Evolutionary conservation across 768 basidiomycete genomes (phyloP).

Genomic region (Leccinum arenicola): DNA sequence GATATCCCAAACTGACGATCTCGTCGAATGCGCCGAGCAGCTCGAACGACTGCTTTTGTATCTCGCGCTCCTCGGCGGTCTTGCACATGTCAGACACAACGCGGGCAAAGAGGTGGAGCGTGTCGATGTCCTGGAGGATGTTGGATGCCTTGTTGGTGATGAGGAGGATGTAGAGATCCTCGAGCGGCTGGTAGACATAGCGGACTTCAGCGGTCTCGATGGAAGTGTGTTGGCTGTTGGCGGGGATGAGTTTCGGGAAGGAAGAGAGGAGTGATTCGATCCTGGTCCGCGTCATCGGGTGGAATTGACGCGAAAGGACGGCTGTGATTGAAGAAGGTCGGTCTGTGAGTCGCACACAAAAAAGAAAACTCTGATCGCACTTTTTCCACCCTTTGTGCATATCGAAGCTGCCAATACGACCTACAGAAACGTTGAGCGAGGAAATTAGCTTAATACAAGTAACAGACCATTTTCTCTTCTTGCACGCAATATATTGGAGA

Average conservation of each 20-base stretch:
- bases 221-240: slow-evolving; percentile 41
- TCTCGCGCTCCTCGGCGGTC: slow-evolving; percentile 84
- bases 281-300: slow-evolving; percentile 86
- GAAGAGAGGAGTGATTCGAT: slow-evolving; percentile 96
- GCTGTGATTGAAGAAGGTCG: slow-evolving; percentile 43
- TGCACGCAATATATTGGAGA: too few species aligned
- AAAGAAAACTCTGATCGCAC: too few species aligned
- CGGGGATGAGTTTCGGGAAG: slow-evolving; percentile 95
- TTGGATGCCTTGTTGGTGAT: slow-evolving; percentile 99
- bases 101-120: slow-evolving; percentile 89
- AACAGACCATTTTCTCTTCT: too few species aligned
- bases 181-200: slow-evolving; percentile 94
- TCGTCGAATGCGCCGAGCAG: slow-evolving; percentile 96
- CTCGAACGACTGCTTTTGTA: slow-evolving; percentile 88
- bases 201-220: slow-evolving; percentile 94
- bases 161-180: slow-evolving; percentile 94
- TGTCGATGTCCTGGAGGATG: slow-evolving; percentile 90
- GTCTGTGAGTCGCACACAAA: not conserved
- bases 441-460: too few species aligned
- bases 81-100: slow-evolving; percentile 91
- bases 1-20: slow-evolving; percentile 85
- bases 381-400: slow-evolving; percentile 62
- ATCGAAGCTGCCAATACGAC: slow-evolving; percentile 69
- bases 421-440: too few species aligned
- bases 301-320: slow-evolving; percentile 94